A percentile compares a stretch with the other conserved stretches of the same genome.
These are phyloP conservation scores for Pseudogymnoascus sp. DNA, from an alignment of 2,329 filamentous ascomycete genomes.

Conservation along the genomic window DNA sequence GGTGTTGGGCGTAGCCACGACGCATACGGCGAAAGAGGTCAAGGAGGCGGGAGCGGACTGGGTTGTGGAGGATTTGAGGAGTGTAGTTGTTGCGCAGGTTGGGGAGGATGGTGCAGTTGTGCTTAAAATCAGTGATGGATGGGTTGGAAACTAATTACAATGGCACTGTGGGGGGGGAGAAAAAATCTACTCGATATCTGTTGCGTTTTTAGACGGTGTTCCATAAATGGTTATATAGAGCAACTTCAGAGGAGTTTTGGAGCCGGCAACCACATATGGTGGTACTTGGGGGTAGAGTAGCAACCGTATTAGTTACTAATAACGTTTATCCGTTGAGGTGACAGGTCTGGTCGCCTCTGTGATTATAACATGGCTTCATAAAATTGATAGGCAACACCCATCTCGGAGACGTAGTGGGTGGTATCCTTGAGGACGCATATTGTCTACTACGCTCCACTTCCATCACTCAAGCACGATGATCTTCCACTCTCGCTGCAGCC, in stretches of 20 bases:
- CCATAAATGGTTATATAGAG: neutral
- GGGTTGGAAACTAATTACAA: slow-evolving; percentile 4
- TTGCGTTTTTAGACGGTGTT: neutral
- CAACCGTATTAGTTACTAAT: neutral
- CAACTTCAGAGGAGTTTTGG: neutral
- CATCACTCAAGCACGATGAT: too few species aligned
- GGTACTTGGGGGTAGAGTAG: neutral
- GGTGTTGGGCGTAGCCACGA: slow-evolving; percentile 58
- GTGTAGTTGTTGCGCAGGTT: slow-evolving; percentile 43
- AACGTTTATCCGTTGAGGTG: neutral
- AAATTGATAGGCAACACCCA: neutral
- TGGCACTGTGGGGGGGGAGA: neutral
- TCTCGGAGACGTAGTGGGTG: too few species aligned
- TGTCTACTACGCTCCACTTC: too few species aligned
- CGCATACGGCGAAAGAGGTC: slow-evolving; percentile 52
- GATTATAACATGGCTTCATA: neutral
- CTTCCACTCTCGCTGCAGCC: too few species aligned
- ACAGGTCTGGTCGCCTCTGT: neutral
- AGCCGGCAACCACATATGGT: neutral
- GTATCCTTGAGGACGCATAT: too few species aligned
- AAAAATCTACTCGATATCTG: neutral
- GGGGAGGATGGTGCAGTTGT: slow-evolving; percentile 25
- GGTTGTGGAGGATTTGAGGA: slow-evolving; percentile 58
- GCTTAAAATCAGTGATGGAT: slow-evolving; percentile 23
- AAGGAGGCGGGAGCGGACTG: slow-evolving; percentile 58